Percentiles rank a stretch among this genome's conserved stretches.
phyloP scores from a whole-genome alignment of 176 grass and related monocot species.

The Eragrostis curvula region DNA sequence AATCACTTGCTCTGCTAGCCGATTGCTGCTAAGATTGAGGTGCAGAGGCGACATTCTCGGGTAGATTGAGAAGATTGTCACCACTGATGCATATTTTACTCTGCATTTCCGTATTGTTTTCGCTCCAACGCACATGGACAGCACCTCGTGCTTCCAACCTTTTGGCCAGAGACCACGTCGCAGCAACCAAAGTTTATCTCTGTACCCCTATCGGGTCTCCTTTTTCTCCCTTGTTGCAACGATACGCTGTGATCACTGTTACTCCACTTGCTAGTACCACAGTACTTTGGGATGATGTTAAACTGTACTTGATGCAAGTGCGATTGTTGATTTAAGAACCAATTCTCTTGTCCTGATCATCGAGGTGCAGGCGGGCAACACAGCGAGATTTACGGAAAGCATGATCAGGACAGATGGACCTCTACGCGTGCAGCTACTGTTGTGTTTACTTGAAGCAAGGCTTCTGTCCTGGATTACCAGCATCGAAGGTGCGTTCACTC shows the following conservation, averaged over 20 bases:
- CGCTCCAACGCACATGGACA: slow-evolving; percentile 46
- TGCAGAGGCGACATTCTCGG: slow-evolving; percentile 53
- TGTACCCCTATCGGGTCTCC: slow-evolving; percentile 4
- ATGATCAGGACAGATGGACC: background rate
- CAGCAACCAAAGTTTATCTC: slow-evolving; percentile 47
- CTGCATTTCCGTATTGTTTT: slow-evolving; percentile 11
- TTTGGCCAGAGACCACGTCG: background rate
- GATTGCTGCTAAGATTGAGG: slow-evolving; percentile 27
- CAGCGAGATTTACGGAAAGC: background rate
- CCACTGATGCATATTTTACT: background rate
- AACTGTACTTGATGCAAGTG: background rate
- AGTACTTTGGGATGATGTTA: background rate
- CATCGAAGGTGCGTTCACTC: background rate
- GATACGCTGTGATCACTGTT: background rate
- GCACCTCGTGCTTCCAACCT: slow-evolving; percentile 42
- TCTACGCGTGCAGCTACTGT: background rate
- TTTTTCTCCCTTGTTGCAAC: background rate
- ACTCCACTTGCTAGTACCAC: background rate
- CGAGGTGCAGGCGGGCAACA: background rate
- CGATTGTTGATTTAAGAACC: background rate
- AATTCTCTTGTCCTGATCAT: background rate
- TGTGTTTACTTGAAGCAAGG: slow-evolving; percentile 32
- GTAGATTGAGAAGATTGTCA: slow-evolving; percentile 39
- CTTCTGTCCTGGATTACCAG: slow-evolving; percentile 7
- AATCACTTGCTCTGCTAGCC: slow-evolving; percentile 28